Percentiles rank a stretch among this genome's conserved stretches.
phyloP scores from a whole-genome alignment of 2,329 filamentous ascomycete genomes.

The Alternaria brassicicola region DNA sequence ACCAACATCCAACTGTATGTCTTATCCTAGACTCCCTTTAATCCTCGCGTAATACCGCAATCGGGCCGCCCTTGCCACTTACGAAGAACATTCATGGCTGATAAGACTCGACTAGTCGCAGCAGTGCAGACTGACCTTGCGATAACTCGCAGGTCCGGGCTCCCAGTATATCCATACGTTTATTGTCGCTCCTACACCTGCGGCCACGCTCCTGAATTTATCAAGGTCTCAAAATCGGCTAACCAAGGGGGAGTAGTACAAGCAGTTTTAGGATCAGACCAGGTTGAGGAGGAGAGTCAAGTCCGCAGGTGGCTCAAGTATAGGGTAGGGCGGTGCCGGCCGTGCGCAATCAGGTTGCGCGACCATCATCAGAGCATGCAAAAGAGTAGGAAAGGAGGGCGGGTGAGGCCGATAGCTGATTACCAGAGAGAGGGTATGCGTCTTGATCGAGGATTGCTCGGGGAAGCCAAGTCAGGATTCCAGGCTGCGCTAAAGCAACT shows the following conservation, averaged over 20 bases:
- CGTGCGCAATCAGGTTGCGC: conserved; percentile 9
- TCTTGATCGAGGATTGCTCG: neutral
- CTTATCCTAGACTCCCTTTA: neutral
- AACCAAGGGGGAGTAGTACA: conserved; percentile 4
- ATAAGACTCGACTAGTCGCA: neutral
- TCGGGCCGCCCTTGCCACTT: neutral
- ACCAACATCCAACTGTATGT: conserved; percentile 7
- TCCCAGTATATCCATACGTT: conserved; percentile 16
- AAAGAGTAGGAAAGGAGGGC: neutral
- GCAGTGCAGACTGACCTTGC: neutral
- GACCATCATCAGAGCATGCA: neutral
- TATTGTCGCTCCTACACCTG: conserved; percentile 24
- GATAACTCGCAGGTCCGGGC: neutral
- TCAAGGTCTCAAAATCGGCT: conserved; percentile 14
- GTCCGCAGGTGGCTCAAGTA: neutral
- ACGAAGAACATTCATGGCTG: neutral
- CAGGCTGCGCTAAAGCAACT: conserved; percentile 2
- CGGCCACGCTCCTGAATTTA: conserved; percentile 24
- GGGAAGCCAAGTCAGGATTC: neutral
- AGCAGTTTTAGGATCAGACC: conserved; percentile 5
- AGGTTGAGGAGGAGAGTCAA: neutral
- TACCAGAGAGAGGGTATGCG: conserved; percentile 5
- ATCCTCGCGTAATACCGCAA: neutral
- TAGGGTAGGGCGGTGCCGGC: conserved; percentile 10
- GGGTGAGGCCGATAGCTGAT: neutral